Base-by-base conservation (phyloP, 192 early-diverging fungal genomes). In the Chytriomyces hyalinus region DNA sequence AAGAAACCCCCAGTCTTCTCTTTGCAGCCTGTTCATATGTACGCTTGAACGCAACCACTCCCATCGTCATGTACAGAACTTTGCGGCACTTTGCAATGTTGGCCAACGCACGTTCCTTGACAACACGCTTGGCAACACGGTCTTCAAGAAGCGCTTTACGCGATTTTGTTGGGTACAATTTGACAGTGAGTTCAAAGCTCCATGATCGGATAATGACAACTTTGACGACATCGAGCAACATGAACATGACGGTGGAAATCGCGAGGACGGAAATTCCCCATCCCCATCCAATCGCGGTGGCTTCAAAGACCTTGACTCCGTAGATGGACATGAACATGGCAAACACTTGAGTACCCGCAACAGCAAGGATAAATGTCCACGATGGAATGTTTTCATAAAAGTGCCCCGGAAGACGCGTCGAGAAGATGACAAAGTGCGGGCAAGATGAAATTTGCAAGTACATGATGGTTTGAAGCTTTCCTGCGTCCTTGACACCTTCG, bases 361-460 rank as follows among this genome's bases (percentile, higher is more conserved):
- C 91, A 59, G 92, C 93, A 15, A 89, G 82, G 8, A 92, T 89
- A 81, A 98, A 98, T 24, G 89, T 87, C 77, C 85, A 86, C 61
- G 89, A 90, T 6, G 96, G 96, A 81, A 90, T 84, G 77, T 93
- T 93, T 80, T 94, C 90, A 92, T 93, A 98, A 82, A 94, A 95
- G 82, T 89, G 94, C 49, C 92, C 91, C 26, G 92, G 89, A 2
- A 96, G 81, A 82, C 95, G 93, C 28, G 96, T 96, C 6, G 95
- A 96, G 86, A 98, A 98, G 77, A 98, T 98, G 47, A 96, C 94
- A 82, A 98, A 98, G 86, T 98, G 96, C 50, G 94, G 94, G 74
- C 90, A 92, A 20, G 93, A 95, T 11, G 94, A 95, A 69, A 98
- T 95, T 78, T 98, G 92, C 45, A 98, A 90, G 84, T 98, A 97